A percentile compares a stretch with the other conserved stretches of the same genome.
These are phyloP conservation scores for Fraxinus pennsylvanica DNA, from an alignment of 257 asterid genomes.

Conservation along the genomic window DNA sequence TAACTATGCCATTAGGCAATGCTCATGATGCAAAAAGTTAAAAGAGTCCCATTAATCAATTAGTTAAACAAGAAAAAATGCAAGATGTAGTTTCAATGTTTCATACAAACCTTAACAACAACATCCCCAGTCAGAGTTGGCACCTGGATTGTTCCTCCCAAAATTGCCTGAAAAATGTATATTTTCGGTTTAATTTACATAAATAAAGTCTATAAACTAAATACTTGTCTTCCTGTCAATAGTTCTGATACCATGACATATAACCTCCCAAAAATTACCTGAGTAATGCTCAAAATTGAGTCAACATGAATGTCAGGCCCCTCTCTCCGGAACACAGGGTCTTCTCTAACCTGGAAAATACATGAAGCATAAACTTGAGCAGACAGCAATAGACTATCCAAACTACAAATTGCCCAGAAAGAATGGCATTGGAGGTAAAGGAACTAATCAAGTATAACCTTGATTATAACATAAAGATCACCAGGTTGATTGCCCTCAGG, in stretches of 20 bases:
- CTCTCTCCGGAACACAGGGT: conserved; percentile 69
- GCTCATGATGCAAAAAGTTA: neutral
- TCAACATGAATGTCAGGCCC: conserved; percentile 64
- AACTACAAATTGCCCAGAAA: conserved; percentile 10
- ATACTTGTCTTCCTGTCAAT: neutral
- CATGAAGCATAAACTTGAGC: conserved; percentile 4
- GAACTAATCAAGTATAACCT: conserved; percentile 35
- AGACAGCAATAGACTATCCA: conserved; percentile 11
- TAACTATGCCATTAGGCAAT: conserved; percentile 11
- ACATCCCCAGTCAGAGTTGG: conserved; percentile 92
- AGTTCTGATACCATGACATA: conserved; percentile 2
- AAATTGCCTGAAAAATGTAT: conserved; percentile 67
- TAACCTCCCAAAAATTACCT: conserved; percentile 36
- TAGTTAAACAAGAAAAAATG: conserved; percentile 7
- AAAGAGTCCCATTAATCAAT: neutral
- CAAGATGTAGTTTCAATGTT: conserved; percentile 1
- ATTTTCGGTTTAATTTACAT: conserved; percentile 18
- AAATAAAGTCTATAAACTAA: conserved; percentile 15
- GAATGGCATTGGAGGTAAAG: neutral
- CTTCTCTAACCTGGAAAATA: conserved; percentile 54
- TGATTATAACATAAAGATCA: conserved; percentile 48
- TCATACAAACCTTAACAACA: conserved; percentile 72
- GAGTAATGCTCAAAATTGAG: conserved; percentile 53
- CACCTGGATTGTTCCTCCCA: conserved; percentile 92
- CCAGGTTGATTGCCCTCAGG: conserved; percentile 66